Base-by-base conservation (phyloP, 306 rosid genomes). In the Quercus glauca region DNA sequence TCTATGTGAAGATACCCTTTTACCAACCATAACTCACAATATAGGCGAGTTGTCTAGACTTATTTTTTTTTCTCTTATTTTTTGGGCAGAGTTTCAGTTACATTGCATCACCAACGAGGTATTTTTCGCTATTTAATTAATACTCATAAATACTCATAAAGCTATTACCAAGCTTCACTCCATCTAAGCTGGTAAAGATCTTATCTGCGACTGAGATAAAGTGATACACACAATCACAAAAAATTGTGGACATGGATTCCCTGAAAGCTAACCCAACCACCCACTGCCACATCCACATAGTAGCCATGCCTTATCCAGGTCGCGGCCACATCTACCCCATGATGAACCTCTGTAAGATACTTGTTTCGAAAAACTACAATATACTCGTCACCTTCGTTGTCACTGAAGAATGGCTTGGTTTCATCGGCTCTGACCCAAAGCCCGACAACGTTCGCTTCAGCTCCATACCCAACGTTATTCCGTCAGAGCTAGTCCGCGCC, bases 241-340 rank as follows among this genome's bases (percentile, higher is more conserved):
- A 10, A 10, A 25, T 14, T 63, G 10, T 7, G n/a, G 4, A 5
- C 2, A 63, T 63, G 37, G 41, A 63, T 63, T 2, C 69, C 69
- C 4, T 26, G 37, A 26, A 63, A 26, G 26, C 65, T 1, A 9
- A 74, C 7, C 14, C 55, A 23, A 55, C 31, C 17, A 3, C 6
- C 1, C 3, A 13, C 12, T 52, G 76, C 82, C 4, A 13, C 45
- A 37, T 37, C 53, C 91, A 84, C 28, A 41, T 87, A 15, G 80
- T 85, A 60, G 90, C 88, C 7, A 73, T 85, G 69, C 86, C 87
- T 2, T 85, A 80, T 74, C 90, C 93, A 0, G 86, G 78, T 2
- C 75, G 88, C 2, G 89, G 91, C 76, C 91, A 78, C 81, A 51
- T 87, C 53, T 87, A 85, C 80, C 85, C 91, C 33, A 71, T 81